phyloP scores from a whole-genome alignment of 208 protist genomes.

The Crithidia sp. region DNA sequence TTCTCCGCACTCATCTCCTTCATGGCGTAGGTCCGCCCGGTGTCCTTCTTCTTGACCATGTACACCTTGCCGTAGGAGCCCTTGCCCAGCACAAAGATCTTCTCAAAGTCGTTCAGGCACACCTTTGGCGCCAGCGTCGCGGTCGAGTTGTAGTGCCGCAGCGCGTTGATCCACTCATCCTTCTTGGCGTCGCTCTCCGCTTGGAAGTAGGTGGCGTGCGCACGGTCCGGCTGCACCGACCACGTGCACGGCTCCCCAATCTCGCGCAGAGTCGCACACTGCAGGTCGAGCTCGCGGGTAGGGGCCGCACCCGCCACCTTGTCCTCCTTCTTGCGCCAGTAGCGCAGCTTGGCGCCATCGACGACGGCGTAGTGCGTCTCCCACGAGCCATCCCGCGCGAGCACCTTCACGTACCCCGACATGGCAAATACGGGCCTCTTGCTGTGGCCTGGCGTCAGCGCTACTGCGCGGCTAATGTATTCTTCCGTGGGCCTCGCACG shows the following conservation, averaged over 20 bases:
- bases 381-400: conserved; percentile 35
- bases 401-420: conserved; percentile 57
- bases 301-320: conserved; percentile 34
- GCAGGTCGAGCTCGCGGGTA: conserved; percentile 58
- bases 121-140: conserved; percentile 57
- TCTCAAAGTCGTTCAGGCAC: conserved; percentile 87
- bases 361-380: conserved; percentile 77
- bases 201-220: conserved; percentile 33
- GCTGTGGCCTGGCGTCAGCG: background rate
- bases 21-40: conserved; percentile 89
- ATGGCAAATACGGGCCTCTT: conserved; percentile 1
- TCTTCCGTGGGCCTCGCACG: too few species aligned
- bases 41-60: conserved; percentile 89
- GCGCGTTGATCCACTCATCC: conserved; percentile 44
- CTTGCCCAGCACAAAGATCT: conserved; percentile 86
- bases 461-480: too few species aligned
- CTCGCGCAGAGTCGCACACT: conserved; percentile 35
- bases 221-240: conserved; percentile 31
- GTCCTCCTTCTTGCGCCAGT: conserved; percentile 62
- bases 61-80: conserved; percentile 94
- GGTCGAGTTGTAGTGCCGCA: conserved; percentile 37
- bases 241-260: conserved; percentile 32
- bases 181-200: conserved; percentile 46
- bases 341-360: conserved; percentile 60
- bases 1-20: conserved; percentile 89